A percentile compares a stretch with the other conserved stretches of the same genome.
phyloP scores from a whole-genome alignment of 805 yeast genomes.

The Nematodospora valgi region DNA sequence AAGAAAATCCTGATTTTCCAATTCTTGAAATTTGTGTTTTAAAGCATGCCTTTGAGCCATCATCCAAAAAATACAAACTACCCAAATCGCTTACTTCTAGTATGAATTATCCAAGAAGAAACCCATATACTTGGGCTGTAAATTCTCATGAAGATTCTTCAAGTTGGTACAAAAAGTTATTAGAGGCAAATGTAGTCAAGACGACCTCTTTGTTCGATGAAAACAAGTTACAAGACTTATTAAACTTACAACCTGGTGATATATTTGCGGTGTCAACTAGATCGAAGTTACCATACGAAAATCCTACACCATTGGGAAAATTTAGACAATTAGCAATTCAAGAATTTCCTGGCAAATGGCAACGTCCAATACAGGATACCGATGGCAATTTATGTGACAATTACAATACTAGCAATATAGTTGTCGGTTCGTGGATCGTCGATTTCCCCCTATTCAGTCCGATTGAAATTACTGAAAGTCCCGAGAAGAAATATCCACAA shows the following conservation, averaged over 20 bases:
- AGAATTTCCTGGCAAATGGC: slow-evolving; percentile 49
- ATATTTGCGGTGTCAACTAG: slow-evolving; percentile 78
- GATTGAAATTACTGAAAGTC: slow-evolving; percentile 31
- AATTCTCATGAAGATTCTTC: slow-evolving; percentile 33
- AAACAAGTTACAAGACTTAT: slow-evolving; percentile 13
- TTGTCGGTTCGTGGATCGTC: slow-evolving; percentile 80
- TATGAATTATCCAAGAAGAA: slow-evolving; percentile 50
- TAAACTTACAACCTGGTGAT: slow-evolving; percentile 62
- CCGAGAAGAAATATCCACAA: slow-evolving; percentile 48
- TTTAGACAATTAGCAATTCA: slow-evolving; percentile 72
- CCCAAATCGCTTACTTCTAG: slow-evolving; percentile 39
- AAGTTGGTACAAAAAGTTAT: slow-evolving; percentile 42
- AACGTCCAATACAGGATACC: slow-evolving; percentile 30
- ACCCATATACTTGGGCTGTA: slow-evolving; percentile 56
- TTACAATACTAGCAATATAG: slow-evolving; percentile 29
- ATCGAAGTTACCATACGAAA: slow-evolving; percentile 68
- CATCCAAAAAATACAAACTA: slow-evolving; percentile 19
- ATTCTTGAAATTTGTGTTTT: slow-evolving; percentile 74
- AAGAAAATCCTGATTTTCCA: slow-evolving; percentile 45
- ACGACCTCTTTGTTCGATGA: slow-evolving; percentile 15
- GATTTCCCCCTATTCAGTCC: slow-evolving; percentile 93
- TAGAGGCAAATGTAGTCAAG: slow-evolving; percentile 25
- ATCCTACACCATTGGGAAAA: slow-evolving; percentile 92
- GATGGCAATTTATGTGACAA: slow-evolving; percentile 12
- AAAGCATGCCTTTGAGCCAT: slow-evolving; percentile 40